Percentiles rank a stretch among this genome's conserved stretches.
Evolutionary conservation across 768 basidiomycete genomes (phyloP).

Genomic region (Psilocybe cubensis): DNA sequence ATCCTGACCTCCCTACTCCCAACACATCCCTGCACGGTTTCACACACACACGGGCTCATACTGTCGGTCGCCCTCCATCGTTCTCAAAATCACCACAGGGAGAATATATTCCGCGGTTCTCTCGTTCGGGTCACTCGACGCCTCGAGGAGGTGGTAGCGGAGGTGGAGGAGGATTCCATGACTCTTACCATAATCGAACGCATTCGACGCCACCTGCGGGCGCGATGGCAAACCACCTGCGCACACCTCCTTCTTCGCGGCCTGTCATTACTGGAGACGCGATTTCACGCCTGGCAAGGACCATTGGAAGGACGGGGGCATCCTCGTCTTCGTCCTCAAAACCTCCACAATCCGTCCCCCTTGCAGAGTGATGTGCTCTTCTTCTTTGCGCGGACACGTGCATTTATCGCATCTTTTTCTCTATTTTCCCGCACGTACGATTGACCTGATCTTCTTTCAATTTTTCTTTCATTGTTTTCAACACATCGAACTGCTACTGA

Average conservation of each 20-base stretch:
- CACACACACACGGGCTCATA: conserved; percentile 59
- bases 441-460: not conserved
- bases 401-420: not conserved
- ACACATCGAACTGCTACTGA: not conserved
- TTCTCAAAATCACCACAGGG: conserved; percentile 30
- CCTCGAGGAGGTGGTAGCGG: conserved; percentile 35
- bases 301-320: conserved; percentile 47
- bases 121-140: conserved; percentile 49
- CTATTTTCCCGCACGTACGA: not conserved
- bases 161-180: conserved; percentile 30
- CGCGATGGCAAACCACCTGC: conserved; percentile 27
- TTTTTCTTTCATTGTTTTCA: too few relatives aligned
- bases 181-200: conserved; percentile 50
- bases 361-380: not conserved
- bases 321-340: conserved; percentile 16
- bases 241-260: conserved; percentile 48
- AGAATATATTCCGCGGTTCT: conserved; percentile 33
- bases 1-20: conserved; percentile 29
- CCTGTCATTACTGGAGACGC: conserved; percentile 80
- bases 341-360: conserved; percentile 11
- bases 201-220: conserved; percentile 66
- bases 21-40: conserved; percentile 15
- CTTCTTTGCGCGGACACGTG: not conserved
- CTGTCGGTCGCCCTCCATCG: conserved; percentile 48
- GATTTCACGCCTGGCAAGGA: conserved; percentile 64